Conservation (phyloP, 176 grass and related monocot genomes). For the Rhynchospora breviuscula region DNA sequence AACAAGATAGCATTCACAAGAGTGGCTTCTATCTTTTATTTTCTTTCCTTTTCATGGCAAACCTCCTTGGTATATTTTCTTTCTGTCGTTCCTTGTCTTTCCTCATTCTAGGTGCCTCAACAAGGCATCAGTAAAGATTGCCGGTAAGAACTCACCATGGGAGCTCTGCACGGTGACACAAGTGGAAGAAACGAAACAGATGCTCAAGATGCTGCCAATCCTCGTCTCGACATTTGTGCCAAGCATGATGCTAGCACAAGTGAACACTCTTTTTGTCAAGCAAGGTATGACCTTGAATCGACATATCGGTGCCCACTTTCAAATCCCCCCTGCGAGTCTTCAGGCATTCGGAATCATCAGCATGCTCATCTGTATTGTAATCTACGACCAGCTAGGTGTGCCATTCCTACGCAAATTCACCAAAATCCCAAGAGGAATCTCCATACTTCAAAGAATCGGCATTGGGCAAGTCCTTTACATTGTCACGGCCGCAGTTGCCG, state of each 20-base stretch:
- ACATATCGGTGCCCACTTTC: constrained; percentile 43
- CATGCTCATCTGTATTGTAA: constrained; percentile 58
- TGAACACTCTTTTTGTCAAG: constrained; percentile 91
- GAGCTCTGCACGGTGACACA: constrained; percentile 80
- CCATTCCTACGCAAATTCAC: constrained; percentile 48
- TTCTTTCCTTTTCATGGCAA: too few relatives aligned
- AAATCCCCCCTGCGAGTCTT: constrained; percentile 71
- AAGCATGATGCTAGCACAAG: constrained; percentile 57
- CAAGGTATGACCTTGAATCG: constrained; percentile 78
- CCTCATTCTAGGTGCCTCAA: too few relatives aligned
- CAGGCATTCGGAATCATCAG: constrained; percentile 71
- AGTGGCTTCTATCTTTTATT: too few relatives aligned
- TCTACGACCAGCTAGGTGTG: constrained; percentile 71
- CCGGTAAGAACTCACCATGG: constrained; percentile 42
- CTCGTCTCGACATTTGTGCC: constrained; percentile 68
- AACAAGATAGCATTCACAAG: too few relatives aligned
- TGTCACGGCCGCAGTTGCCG: constrained; percentile 64
- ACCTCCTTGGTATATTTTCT: too few relatives aligned
- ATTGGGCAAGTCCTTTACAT: constrained; percentile 67
- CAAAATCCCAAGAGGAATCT: constrained; percentile 67
- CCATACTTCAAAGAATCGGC: constrained; percentile 72
- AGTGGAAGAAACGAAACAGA: constrained; percentile 86
- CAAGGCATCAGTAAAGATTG: constrained; percentile 47
- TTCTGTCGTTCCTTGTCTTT: too few relatives aligned
- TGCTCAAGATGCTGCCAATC: constrained; percentile 81